Evolutionary conservation across 768 basidiomycete species (phyloP).

Genomic region (Boletellus emodensis): DNA sequence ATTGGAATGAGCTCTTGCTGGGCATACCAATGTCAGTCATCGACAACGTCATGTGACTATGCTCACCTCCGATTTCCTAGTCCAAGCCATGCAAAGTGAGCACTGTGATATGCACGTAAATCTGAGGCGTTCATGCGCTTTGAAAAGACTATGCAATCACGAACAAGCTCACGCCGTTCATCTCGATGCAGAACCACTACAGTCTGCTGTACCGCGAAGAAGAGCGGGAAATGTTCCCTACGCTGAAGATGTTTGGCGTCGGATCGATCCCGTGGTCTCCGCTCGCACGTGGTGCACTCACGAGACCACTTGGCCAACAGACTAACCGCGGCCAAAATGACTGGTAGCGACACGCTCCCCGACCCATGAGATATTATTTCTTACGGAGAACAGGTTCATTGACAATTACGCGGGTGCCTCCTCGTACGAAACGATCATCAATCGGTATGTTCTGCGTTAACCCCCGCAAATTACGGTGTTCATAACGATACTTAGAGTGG

Average conservation of each 20-base stretch:
- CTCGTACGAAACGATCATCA: slow-evolving; percentile 27
- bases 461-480: neutral
- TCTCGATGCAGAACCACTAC: slow-evolving; percentile 65
- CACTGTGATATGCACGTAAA: neutral
- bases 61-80: slow-evolving; percentile 16
- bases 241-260: slow-evolving; percentile 41
- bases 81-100: slow-evolving; percentile 40
- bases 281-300: slow-evolving; percentile 35
- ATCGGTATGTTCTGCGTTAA: slow-evolving; percentile 14
- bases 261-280: slow-evolving; percentile 47
- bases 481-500: slow-evolving; percentile 27
- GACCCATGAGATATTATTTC: neutral
- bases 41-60: neutral
- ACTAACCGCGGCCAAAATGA: slow-evolving; percentile 22
- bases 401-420: slow-evolving; percentile 19
- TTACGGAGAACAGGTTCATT: slow-evolving; percentile 23
- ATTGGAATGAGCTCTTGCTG: slow-evolving; percentile 43
- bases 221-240: slow-evolving; percentile 57
- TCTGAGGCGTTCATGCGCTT: slow-evolving; percentile 1
- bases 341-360: slow-evolving; percentile 12
- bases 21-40: slow-evolving; percentile 36
- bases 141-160: slow-evolving; percentile 37
- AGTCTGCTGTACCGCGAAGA: slow-evolving; percentile 57
- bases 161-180: slow-evolving; percentile 49
- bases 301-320: slow-evolving; percentile 32